phyloP scores from a whole-genome alignment of 257 asterid species.

The Fraxinus quadrangulata region DNA sequence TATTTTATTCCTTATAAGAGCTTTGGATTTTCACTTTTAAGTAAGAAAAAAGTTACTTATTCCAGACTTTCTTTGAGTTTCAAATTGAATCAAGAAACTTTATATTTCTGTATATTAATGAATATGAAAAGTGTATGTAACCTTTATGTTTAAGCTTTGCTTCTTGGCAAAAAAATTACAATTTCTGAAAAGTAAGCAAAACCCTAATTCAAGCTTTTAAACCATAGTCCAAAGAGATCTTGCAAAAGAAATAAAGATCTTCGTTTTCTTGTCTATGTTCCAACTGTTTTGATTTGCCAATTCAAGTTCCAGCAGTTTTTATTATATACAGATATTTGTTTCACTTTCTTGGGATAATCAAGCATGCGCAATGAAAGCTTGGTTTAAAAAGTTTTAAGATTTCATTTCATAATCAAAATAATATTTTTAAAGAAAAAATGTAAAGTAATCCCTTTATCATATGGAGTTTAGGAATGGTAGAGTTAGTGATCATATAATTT shows the following conservation, averaged over 20 bases:
- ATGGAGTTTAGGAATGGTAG: neutral
- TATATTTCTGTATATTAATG: neutral
- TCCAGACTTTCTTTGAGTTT: neutral
- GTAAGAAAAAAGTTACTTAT: neutral
- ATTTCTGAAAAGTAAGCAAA: neutral
- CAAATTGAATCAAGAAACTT: neutral
- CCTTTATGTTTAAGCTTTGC: neutral
- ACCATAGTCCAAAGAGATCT: neutral
- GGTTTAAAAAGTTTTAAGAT: neutral
- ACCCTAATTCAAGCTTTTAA: neutral
- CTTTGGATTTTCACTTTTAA: neutral
- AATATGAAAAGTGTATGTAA: neutral
- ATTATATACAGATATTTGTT: neutral
- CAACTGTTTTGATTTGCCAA: neutral
- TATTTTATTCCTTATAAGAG: no score
- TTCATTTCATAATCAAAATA: neutral
- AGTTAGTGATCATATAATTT: neutral
- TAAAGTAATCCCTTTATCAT: neutral
- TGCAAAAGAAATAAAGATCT: neutral
- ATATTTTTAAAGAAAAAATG: neutral
- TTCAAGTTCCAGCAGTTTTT: constrained; percentile 4
- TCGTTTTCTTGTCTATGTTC: neutral
- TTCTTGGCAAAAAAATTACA: neutral
- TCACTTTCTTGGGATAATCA: constrained; percentile 8
- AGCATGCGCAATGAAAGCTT: constrained; percentile 5